A percentile compares a stretch with the other conserved stretches of the same genome.
These are phyloP conservation scores for Fusarium nurragi DNA, from an alignment of 2,329 filamentous ascomycete genomes.

Conservation along the genomic window DNA sequence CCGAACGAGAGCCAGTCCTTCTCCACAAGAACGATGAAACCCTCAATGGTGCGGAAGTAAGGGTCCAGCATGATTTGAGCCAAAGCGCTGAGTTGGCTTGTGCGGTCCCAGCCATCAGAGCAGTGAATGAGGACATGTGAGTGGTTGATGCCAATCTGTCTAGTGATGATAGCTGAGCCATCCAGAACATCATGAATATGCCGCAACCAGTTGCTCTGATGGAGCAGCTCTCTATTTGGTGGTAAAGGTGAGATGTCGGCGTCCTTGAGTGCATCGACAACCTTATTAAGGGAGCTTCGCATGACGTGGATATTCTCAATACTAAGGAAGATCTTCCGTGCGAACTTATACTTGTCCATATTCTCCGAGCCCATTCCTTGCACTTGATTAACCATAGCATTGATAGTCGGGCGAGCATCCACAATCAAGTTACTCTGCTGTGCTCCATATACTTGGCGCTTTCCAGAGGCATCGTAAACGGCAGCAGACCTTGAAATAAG, in stretches of 20 bases:
- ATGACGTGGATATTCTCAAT: slow-evolving; percentile 99
- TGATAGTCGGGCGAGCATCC: slow-evolving; percentile 92
- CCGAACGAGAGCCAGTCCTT: slow-evolving; percentile 99
- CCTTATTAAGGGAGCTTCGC: slow-evolving; percentile 87
- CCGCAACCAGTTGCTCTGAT: slow-evolving; percentile 88
- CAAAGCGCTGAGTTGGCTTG: slow-evolving; percentile 90
- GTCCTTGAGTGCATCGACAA: slow-evolving; percentile 91
- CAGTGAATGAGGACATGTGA: slow-evolving; percentile 97
- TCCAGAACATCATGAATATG: slow-evolving; percentile 87
- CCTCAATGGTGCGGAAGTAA: slow-evolving; percentile 92
- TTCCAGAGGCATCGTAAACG: slow-evolving; percentile 66
- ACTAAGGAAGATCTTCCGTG: slow-evolving; percentile 88
- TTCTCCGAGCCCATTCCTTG: slow-evolving; percentile 95
- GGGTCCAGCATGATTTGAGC: slow-evolving; percentile 95
- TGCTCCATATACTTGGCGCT: slow-evolving; percentile 82
- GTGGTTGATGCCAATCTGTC: slow-evolving; percentile 89
- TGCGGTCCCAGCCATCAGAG: slow-evolving; percentile 98
- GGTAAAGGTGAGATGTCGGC: slow-evolving; percentile 86
- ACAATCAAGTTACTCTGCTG: slow-evolving; percentile 96
- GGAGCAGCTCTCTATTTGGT: slow-evolving; percentile 81
- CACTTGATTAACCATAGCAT: slow-evolving; percentile 93
- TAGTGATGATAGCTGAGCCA: slow-evolving; percentile 83
- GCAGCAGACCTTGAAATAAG: slow-evolving; percentile 58
- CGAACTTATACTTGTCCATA: slow-evolving; percentile 96
- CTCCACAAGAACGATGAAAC: slow-evolving; percentile 92